Evolutionary conservation across 768 basidiomycete species (phyloP), one percentile per base, ranked within the genome.

Genomic region (Trametes gibbosa): DNA sequence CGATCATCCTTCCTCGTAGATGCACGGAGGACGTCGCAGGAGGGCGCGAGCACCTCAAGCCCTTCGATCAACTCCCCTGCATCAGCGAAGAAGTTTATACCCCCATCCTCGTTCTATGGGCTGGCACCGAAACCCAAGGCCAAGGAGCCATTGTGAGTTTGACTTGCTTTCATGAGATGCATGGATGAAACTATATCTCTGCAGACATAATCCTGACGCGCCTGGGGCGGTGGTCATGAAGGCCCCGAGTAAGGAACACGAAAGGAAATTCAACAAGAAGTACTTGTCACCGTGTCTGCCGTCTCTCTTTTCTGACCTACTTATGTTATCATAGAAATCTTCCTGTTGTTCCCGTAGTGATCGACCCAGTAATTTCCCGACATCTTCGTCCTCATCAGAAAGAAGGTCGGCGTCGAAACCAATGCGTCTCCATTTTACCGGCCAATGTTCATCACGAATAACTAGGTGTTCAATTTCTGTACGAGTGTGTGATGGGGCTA

Each of bases 401-500:
- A 46, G 95, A 97, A 80, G 95, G 94, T 82, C 55, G 24, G 67
- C 10, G 5, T 32, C 29, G 29, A 32, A 32, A 32, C 4, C 10
- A 10, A 32, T 51, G 66, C 72, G 21, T 9, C 27, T 8, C 19
- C 14, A 27, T 25, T 14, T 32, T 4, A 32, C 5, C 29, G 29
- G 7, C 6, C 5, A 1, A 39, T 56, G 50, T 12, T 60, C 34
- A 54, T 43, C 42, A 17, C 23, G 55, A 13, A 56, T 1, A 7
- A 2, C 5, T 56, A 88, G 88, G 92, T 29, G 81, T 93, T 34
- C 82, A 84, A 69, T 99, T 99, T 72, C 75, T 99, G 77, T 99
- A 99, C 68, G 92, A 95, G 68, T 92, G 89, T 67, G 90, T 95
- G 17, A 98, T 98, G 94, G 95, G 95, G 10, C 76, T 97, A 67